Base-by-base conservation (phyloP, 148 eudicot species). In the Nyssa sinensis region DNA sequence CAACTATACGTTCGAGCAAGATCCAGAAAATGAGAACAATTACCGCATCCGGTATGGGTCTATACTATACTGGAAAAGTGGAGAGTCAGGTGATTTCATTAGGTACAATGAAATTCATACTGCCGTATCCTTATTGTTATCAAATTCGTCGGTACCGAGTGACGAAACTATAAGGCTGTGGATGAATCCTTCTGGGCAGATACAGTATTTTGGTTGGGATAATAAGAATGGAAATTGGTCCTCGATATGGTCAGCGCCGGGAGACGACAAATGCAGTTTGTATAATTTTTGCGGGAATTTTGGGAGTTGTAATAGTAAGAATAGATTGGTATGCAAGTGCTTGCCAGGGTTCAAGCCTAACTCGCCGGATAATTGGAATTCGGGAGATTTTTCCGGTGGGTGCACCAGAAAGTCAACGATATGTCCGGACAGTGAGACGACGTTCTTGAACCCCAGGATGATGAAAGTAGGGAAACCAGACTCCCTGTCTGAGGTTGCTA, bases 101-200 rank as follows among this genome's bases (percentile, higher is more conserved):
- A 33, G 11, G 12, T 19, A 33, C 16, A 29, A 7, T 37, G 35
- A 66, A 0, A 68, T 78, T 23, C 62, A 55, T 25, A 0, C 0
- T 17, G 0, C 8, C 0, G 75, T 28, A 41, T 37, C 25, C 21
- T 0, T 1, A 12, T 58, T 80, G 72, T 37, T 80, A 1, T 24
- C 75, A 0, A 10, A 72, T 23, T 60, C n/a, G n/a, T n/a, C n/a
- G n/a, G n/a, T n/a, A n/a, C n/a, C n/a, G n/a, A n/a, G n/a, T n/a
- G n/a, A n/a, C n/a, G n/a, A n/a, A n/a, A n/a, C n/a, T n/a, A n/a
- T n/a, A n/a, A n/a, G n/a, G n/a, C n/a, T n/a, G n/a, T n/a, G n/a
- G 53, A 74, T 81, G 33, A 31, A 63, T 62, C 64, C 29, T 27
- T 74, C 80, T 12, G 87, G 87, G 66, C 58, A 65, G 62, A 37